Evolutionary conservation across 495 filamentous ascomycete genomes (phyloP).

Genomic region (Letharia columbiana): DNA sequence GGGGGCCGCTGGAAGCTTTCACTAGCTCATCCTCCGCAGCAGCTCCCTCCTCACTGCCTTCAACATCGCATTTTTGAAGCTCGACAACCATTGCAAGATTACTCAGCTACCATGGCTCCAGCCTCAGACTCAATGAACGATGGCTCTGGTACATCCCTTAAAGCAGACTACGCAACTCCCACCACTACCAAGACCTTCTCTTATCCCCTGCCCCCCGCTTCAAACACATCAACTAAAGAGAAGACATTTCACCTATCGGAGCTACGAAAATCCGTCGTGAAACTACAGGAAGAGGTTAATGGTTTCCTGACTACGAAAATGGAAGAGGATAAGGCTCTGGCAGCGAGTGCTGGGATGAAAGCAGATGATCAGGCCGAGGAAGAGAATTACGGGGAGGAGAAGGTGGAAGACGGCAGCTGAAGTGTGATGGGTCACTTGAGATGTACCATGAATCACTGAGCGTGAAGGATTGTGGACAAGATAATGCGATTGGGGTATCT

Average conservation of each 20-base stretch:
- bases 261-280: slow-evolving; percentile 51
- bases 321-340: slow-evolving; percentile 70
- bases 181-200: slow-evolving; percentile 39
- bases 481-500: slow-evolving; percentile 14
- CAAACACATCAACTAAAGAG: slow-evolving; percentile 31
- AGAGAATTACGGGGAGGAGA: slow-evolving; percentile 80
- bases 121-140: background rate
- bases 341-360: slow-evolving; percentile 34
- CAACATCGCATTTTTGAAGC: background rate
- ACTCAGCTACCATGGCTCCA: background rate
- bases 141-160: slow-evolving; percentile 29
- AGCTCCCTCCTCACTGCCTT: background rate
- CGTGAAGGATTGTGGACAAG: background rate
- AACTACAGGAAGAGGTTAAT: slow-evolving; percentile 70
- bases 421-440: background rate
- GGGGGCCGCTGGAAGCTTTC: background rate
- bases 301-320: slow-evolving; percentile 74
- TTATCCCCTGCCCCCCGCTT: slow-evolving; percentile 33
- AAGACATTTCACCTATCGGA: slow-evolving; percentile 60
- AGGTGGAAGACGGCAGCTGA: slow-evolving; percentile 26
- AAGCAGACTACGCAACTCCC: slow-evolving; percentile 53
- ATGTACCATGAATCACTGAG: background rate
- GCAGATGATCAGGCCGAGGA: slow-evolving; percentile 60
- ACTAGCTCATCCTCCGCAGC: background rate
- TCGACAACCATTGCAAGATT: background rate